These are phyloP conservation scores for Wallacemonas sp. DNA, from an alignment of 208 protist genomes.

Conservation along the genomic window DNA sequence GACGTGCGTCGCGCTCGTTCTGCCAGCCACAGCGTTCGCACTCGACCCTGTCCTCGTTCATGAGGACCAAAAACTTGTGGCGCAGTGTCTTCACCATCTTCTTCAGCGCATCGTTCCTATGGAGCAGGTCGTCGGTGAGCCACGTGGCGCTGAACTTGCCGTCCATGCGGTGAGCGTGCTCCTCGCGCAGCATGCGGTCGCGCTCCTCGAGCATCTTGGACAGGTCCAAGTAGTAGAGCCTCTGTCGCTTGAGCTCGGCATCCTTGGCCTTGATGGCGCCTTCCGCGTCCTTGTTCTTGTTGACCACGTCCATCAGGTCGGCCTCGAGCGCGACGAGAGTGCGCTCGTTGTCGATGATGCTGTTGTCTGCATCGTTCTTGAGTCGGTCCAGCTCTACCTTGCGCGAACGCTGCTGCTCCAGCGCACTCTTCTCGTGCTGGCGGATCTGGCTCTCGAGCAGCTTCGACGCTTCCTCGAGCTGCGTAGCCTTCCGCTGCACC, in stretches of 20 bases:
- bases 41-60: conserved; percentile 61
- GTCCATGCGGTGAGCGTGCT: conserved; percentile 61
- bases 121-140: conserved; percentile 61
- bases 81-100: conserved; percentile 52
- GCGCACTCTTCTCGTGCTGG: conserved; percentile 29
- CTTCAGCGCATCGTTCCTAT: conserved; percentile 57
- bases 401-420: conserved; percentile 38
- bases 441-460: conserved; percentile 44
- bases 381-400: conserved; percentile 46
- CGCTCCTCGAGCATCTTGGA: conserved; percentile 65
- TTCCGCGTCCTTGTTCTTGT: conserved; percentile 60
- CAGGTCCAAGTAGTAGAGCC: conserved; percentile 61
- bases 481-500: conserved; percentile 40
- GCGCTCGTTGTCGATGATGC: conserved; percentile 43
- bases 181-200: conserved; percentile 54
- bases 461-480: conserved; percentile 44
- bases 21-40: conserved; percentile 73
- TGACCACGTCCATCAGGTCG: conserved; percentile 42
- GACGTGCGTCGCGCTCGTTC: conserved; percentile 41
- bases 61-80: conserved; percentile 62
- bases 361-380: conserved; percentile 27
- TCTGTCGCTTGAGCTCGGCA: conserved; percentile 52
- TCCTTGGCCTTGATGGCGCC: conserved; percentile 44
- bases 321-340: conserved; percentile 58
- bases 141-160: conserved; percentile 62